Conservation (phyloP, 306 rosid genomes). For the Corylus avellana region DNA sequence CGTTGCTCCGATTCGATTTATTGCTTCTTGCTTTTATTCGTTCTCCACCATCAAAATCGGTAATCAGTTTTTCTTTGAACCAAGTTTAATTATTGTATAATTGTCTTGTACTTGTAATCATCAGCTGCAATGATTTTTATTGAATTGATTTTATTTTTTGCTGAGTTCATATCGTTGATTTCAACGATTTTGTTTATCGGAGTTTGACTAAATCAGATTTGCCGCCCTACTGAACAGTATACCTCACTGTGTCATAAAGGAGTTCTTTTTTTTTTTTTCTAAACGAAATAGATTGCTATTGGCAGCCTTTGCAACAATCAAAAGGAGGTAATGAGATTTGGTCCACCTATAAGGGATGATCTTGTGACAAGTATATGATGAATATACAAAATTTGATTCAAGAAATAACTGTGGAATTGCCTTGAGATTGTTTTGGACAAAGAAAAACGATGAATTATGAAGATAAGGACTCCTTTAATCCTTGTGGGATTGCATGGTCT, state of each 20-base stretch:
- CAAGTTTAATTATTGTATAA: neutral
- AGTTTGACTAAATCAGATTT: neutral
- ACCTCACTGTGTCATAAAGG: neutral
- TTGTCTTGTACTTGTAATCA: neutral
- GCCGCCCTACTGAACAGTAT: neutral
- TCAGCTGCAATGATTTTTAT: neutral
- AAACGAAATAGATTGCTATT: no score
- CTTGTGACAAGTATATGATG: neutral
- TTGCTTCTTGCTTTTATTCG: neutral
- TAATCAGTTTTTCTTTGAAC: neutral
- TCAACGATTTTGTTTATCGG: no score
- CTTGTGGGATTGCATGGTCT: neutral
- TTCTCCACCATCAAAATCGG: neutral
- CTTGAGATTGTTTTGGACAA: neutral
- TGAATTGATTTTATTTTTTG: neutral
- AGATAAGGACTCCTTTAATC: neutral
- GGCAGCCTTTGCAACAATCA: neutral
- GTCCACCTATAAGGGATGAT: neutral
- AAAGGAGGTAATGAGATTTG: neutral
- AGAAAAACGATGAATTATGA: neutral
- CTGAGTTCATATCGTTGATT: neutral
- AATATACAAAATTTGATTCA: neutral
- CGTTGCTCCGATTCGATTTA: neutral
- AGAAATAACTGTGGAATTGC: neutral
- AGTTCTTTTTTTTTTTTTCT: neutral